A percentile compares a stretch with the other conserved stretches of the same genome.
Conservation (phyloP, 768 basidiomycete species). For the Naematelia encephala region DNA sequence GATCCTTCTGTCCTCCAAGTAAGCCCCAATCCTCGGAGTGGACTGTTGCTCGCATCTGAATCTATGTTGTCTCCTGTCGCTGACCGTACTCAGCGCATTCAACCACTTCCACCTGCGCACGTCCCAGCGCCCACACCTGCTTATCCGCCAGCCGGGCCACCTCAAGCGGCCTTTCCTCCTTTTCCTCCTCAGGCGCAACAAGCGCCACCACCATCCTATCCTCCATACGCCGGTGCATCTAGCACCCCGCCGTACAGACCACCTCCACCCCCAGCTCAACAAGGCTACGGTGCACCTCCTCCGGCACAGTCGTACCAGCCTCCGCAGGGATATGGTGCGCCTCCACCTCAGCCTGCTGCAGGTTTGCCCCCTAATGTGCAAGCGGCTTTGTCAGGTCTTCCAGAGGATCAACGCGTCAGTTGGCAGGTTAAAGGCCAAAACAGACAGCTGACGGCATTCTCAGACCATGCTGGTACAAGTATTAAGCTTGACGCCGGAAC, state of each 20-base stretch:
- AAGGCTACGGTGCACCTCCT: slow-evolving; percentile 21
- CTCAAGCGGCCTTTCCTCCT: slow-evolving; percentile 5
- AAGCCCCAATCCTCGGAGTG: slow-evolving; percentile 28
- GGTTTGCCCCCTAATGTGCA: slow-evolving; percentile 27
- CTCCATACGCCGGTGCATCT: slow-evolving; percentile 36
- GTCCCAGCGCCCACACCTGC: slow-evolving; percentile 35
- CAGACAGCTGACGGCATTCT: slow-evolving; percentile 30
- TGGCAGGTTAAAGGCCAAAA: background rate
- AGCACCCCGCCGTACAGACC: slow-evolving; percentile 49
- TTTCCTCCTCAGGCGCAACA: slow-evolving; percentile 12
- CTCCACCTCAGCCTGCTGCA: slow-evolving; percentile 15
- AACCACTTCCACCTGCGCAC: slow-evolving; percentile 33
- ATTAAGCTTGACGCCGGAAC: slow-evolving; percentile 71
- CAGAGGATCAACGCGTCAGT: slow-evolving; percentile 49
- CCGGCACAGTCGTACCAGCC: slow-evolving; percentile 45
- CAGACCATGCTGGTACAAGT: slow-evolving; percentile 83
- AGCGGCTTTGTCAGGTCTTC: slow-evolving; percentile 30
- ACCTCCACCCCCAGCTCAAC: slow-evolving; percentile 49
- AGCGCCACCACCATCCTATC: slow-evolving; percentile 9
- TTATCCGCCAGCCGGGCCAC: background rate
- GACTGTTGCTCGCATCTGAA: background rate
- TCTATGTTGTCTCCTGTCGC: background rate
- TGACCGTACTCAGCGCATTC: slow-evolving; percentile 31
- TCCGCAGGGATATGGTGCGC: slow-evolving; percentile 20
- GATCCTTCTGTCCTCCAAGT: slow-evolving; percentile 80